Evolutionary conservation across 2,329 filamentous ascomycete species (phyloP).

Genomic region (Fusarium nanum): DNA sequence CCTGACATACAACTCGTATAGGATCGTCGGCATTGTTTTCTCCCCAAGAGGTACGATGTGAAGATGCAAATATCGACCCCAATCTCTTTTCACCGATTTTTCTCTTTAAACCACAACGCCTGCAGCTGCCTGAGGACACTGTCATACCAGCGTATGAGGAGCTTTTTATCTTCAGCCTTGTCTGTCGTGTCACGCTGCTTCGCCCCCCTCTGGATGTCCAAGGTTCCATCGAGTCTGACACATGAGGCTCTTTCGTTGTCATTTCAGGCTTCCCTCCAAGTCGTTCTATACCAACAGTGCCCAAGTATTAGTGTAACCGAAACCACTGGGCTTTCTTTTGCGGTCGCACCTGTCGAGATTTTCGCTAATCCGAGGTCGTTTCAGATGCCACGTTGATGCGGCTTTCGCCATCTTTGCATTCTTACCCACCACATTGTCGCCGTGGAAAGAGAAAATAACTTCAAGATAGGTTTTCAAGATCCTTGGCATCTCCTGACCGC

Average conservation of each 20-base stretch:
- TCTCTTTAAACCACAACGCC: accelerated
- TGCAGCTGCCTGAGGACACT: neutral
- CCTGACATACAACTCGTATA: too few relatives aligned
- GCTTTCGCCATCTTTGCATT: constrained; percentile 11
- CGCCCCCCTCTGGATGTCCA: constrained; percentile 1
- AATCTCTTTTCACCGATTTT: neutral
- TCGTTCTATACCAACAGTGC: neutral
- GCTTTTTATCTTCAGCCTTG: neutral
- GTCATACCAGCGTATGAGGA: neutral
- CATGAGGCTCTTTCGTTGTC: constrained; percentile 28
- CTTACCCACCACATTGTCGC: constrained; percentile 2
- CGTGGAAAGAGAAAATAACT: too few relatives aligned
- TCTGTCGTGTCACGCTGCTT: constrained; percentile 8
- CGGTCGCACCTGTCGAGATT: constrained; percentile 10
- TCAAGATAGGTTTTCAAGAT: constrained; percentile 6
- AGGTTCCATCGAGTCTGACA: constrained; percentile 6
- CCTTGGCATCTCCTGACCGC: constrained; percentile 17
- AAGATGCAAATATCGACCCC: neutral
- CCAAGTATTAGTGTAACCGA: neutral
- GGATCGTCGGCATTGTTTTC: too few relatives aligned
- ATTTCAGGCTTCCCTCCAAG: neutral
- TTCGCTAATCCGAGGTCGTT: neutral
- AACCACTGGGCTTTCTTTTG: neutral
- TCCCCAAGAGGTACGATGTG: neutral
- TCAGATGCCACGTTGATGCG: constrained; percentile 26